Conservation (phyloP, 2,329 filamentous ascomycete species). For the Colletotrichum horii region DNA sequence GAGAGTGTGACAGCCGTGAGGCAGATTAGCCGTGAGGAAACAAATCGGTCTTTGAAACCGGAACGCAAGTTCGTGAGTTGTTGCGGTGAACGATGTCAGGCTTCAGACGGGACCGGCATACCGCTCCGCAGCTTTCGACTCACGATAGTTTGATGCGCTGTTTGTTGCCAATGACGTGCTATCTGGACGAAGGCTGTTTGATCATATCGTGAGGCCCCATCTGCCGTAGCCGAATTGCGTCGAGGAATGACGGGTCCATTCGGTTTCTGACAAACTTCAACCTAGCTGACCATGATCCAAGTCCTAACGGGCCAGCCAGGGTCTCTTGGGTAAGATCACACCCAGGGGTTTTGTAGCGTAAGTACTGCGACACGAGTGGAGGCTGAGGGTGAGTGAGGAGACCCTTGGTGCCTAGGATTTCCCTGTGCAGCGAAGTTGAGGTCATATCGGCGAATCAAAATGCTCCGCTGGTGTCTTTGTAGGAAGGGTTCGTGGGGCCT, state of each 20-base stretch:
- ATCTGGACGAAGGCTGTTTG: background rate
- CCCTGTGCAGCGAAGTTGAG: background rate
- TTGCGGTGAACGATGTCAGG: background rate
- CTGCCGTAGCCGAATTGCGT: background rate
- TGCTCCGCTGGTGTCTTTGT: background rate
- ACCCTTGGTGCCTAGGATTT: constrained; percentile 16
- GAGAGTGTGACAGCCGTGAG: background rate
- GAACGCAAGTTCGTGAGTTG: background rate
- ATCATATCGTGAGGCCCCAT: background rate
- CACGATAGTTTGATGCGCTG: background rate
- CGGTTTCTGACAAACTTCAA: constrained; percentile 5
- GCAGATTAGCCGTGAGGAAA: background rate
- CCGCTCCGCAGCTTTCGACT: background rate
- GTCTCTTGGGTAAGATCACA: background rate
- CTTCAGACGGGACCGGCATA: background rate
- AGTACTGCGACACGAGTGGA: background rate
- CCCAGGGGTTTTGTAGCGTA: background rate
- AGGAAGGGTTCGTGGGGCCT: constrained; percentile 10
- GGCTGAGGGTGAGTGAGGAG: background rate
- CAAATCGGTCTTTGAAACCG: background rate
- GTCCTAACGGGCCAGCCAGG: background rate
- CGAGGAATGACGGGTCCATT: constrained; percentile 6
- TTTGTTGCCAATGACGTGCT: constrained; percentile 6
- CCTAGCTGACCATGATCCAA: background rate
- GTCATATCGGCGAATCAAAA: background rate